Conservation (phyloP, 805 yeast species). For the Yarrowia sp. region DNA sequence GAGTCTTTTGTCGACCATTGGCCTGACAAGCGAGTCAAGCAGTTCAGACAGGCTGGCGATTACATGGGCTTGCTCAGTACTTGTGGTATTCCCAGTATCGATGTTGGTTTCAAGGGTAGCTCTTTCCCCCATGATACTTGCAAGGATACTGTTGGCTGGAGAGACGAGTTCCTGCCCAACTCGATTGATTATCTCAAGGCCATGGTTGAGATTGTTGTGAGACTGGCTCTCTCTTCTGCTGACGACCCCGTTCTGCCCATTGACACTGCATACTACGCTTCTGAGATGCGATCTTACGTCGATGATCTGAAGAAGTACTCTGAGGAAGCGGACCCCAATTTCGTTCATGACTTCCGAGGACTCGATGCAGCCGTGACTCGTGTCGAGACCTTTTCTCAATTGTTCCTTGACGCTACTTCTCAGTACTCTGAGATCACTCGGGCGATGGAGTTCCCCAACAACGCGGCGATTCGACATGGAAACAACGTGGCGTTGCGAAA, state of each 20-base stretch:
- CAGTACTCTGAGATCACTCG: constrained; percentile 18
- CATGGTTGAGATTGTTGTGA: constrained; percentile 62
- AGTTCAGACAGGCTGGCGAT: constrained; percentile 59
- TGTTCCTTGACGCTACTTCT: constrained; percentile 3
- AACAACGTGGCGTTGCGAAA: constrained; percentile 21
- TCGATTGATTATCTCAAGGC: constrained; percentile 63
- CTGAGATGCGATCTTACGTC: constrained; percentile 54
- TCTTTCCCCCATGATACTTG: constrained; percentile 61
- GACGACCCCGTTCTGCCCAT: constrained; percentile 82
- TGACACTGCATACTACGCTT: constrained; percentile 58
- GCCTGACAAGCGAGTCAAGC: constrained; percentile 40
- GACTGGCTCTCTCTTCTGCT: constrained; percentile 62
- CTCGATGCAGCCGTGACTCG: constrained; percentile 6
- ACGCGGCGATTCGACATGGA: constrained; percentile 15
- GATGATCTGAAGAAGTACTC: constrained; percentile 54
- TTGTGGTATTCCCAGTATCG: constrained; percentile 74
- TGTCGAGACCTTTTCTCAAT: constrained; percentile 2
- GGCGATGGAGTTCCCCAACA: constrained; percentile 32
- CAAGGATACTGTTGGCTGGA: constrained; percentile 67
- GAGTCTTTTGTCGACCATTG: constrained; percentile 42
- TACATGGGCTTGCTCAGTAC: constrained; percentile 69
- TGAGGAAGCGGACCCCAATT: constrained; percentile 43
- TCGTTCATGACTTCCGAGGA: constrained; percentile 46
- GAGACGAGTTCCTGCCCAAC: constrained; percentile 59
- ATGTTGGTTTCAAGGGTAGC: constrained; percentile 58